Evolutionary conservation across 129 eudicot genomes (phyloP).

Genomic region (Chrysanthemum makinoi): DNA sequence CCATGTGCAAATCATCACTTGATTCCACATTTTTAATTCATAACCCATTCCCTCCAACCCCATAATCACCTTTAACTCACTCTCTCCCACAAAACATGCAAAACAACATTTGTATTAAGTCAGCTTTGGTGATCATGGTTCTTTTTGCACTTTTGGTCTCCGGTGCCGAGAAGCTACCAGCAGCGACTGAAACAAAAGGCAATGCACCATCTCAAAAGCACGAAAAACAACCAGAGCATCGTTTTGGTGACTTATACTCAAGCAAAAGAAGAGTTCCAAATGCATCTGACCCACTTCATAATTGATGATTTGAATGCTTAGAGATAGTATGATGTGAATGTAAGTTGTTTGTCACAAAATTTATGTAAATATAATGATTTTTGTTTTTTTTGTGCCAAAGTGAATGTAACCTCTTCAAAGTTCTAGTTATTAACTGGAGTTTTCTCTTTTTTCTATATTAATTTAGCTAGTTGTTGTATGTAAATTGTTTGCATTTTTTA

Average conservation of each 20-base stretch:
- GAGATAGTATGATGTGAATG: not conserved
- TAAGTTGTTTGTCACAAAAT: not conserved
- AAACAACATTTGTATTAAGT: conserved; percentile 10
- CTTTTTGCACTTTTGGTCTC: conserved; percentile 31
- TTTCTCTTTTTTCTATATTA: too few relatives aligned
- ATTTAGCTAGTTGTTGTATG: too few relatives aligned
- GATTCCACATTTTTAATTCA: conserved; percentile 3
- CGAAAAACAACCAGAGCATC: conserved; percentile 9
- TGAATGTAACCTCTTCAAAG: not conserved
- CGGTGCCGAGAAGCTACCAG: conserved; percentile 20
- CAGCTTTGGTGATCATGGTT: conserved; percentile 14
- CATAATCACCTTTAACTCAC: conserved; percentile 9
- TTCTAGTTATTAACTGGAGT: not conserved
- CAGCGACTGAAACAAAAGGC: conserved; percentile 1
- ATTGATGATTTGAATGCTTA: not conserved
- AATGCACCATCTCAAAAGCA: conserved; percentile 25
- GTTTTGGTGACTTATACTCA: conserved; percentile 23
- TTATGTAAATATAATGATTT: not conserved
- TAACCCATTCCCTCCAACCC: conserved; percentile 1
- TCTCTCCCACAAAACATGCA: conserved; percentile 25
- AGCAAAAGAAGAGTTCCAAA: conserved; percentile 52
- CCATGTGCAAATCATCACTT: conserved; percentile 19
- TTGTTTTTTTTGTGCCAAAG: not conserved
- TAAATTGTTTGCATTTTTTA: too few relatives aligned
- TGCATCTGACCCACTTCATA: conserved; percentile 54